These are phyloP conservation scores for Pachysandra terminalis DNA, from an alignment of 164 flowering plant species.

Conservation along the genomic window DNA sequence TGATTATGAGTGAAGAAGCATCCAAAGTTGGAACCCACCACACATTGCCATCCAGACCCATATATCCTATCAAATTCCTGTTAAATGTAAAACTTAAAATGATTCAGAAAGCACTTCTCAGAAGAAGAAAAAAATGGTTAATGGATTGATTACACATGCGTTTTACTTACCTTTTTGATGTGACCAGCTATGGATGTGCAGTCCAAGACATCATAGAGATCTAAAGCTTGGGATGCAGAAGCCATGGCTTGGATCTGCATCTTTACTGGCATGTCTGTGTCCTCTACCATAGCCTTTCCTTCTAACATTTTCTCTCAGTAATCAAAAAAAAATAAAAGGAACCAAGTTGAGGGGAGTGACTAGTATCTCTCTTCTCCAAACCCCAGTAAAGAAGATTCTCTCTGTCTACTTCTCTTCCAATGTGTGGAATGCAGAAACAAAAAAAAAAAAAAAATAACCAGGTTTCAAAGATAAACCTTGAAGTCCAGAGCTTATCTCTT, in stretches of 20 bases:
- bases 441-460: too few relatives aligned
- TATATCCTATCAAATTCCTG: slow-evolving; percentile 76
- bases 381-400: neutral
- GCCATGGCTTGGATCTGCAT: slow-evolving; percentile 91
- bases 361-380: neutral
- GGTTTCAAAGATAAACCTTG: too few relatives aligned
- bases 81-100: slow-evolving; percentile 4
- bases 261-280: slow-evolving; percentile 88
- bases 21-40: slow-evolving; percentile 84
- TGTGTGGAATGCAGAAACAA: neutral
- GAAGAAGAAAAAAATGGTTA: too few relatives aligned
- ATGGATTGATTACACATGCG: neutral
- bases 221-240: slow-evolving; percentile 79
- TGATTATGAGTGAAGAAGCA: slow-evolving; percentile 80
- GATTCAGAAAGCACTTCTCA: too few relatives aligned
- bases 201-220: slow-evolving; percentile 75
- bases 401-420: neutral
- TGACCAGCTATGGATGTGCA: slow-evolving; percentile 78
- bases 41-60: slow-evolving; percentile 90
- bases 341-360: neutral
- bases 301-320: slow-evolving; percentile 66
- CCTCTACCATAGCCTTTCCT: slow-evolving; percentile 81
- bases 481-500: neutral
- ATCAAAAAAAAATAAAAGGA: neutral
- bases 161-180: slow-evolving; percentile 62